Base-by-base conservation (phyloP, 495 filamentous ascomycete genomes). In the Durotheca rogersii region DNA sequence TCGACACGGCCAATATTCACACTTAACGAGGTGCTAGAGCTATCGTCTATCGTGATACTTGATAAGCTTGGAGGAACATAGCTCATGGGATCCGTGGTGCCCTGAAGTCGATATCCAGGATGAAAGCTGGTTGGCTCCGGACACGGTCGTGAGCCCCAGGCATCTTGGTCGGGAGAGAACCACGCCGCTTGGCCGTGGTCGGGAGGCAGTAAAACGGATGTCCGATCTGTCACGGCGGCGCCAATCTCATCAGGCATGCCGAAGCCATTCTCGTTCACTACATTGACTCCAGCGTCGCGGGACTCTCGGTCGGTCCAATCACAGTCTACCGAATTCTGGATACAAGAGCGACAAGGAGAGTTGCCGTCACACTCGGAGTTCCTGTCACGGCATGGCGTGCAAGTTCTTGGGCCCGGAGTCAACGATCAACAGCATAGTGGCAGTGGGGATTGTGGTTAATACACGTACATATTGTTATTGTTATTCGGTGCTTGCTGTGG, bases 301-400 rank as follows among this genome's bases (percentile, higher is more conserved):
- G 29, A n/a, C 2, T 30, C 39, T 7, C 43, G 32, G 16, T 20
- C 29, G 41, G 29, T 14, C 45, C 44, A 53, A 32, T 19, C 37
- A 31, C 46, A 50, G 4, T 62, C 42, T 6, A 36, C 41, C 46
- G 35, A 58, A 30, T 37, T 63, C 6, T 49, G 40, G 18, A 51
- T 11, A 32, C 62, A 66, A 30, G 62, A 53, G 20, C 47, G 47
- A 20, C 62, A 66, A 27, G 60, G 62, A 1, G 47, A 48, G 19
- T 45, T 51, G 11, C 60, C 52, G 31, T 66, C 60, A 27, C 62
- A 66, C 41, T 48, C 47, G 7, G 47, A 44, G 14, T 60, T 61
- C 6, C 53, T 43, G 17, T 63, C 52, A 19, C 55, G 52, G 25
- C 62, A 66, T 18, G 60, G 45, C 12, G 47, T 14, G 31, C 62